Evolutionary conservation across 2,329 filamentous ascomycete genomes (phyloP).

Genomic region (Ophiobolus disseminans): DNA sequence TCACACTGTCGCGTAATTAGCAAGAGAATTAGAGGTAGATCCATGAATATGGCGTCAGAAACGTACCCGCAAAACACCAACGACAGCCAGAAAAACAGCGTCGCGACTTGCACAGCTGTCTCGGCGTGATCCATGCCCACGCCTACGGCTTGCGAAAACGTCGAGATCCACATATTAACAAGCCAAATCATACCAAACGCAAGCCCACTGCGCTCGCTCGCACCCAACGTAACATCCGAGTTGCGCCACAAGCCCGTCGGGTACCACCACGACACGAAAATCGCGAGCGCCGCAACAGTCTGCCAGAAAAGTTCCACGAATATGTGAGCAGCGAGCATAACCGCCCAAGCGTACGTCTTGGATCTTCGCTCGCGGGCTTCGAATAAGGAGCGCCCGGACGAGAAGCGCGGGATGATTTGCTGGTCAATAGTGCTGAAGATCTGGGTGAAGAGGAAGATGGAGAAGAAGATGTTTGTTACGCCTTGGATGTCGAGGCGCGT

Average conservation of each 20-base stretch:
- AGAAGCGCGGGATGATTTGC: constrained; percentile 81
- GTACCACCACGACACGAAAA: constrained; percentile 82
- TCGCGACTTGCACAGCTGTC: constrained; percentile 70
- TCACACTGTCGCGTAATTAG: no score
- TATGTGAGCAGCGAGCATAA: constrained; percentile 80
- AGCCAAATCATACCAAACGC: constrained; percentile 75
- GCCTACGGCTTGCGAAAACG: constrained; percentile 75
- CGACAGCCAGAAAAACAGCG: constrained; percentile 62
- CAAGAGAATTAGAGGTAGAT: no score
- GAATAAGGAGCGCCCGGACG: constrained; percentile 77
- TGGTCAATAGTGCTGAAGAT: constrained; percentile 78
- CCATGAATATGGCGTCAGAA: no score
- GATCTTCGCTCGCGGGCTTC: constrained; percentile 83
- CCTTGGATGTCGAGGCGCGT: constrained; percentile 74
- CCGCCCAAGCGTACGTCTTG: constrained; percentile 81
- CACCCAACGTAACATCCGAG: constrained; percentile 63
- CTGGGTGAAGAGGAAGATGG: constrained; percentile 77
- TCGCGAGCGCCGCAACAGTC: constrained; percentile 70
- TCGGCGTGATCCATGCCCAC: constrained; percentile 75
- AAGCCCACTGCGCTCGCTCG: constrained; percentile 71
- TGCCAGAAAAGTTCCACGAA: constrained; percentile 84
- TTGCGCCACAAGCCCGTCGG: constrained; percentile 76
- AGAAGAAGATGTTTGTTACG: constrained; percentile 81
- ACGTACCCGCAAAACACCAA: constrained; percentile 74
- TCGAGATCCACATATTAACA: constrained; percentile 78